Evolutionary conservation across 2,329 filamentous ascomycete species (phyloP).

Genomic region (Cercospora nicotianae): DNA sequence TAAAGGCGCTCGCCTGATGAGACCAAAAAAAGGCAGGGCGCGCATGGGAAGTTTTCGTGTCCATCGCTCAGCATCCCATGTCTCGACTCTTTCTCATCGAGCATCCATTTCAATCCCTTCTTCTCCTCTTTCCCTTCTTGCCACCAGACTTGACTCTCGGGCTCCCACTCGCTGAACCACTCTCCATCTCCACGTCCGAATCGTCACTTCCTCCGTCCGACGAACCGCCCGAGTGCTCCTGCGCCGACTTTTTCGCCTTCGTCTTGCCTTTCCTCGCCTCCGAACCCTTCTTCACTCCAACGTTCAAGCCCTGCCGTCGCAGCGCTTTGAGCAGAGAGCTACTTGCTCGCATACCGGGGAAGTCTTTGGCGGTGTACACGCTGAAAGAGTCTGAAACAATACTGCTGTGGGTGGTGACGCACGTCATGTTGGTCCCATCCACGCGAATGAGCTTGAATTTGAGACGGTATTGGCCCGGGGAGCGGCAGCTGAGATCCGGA

Average conservation of each 20-base stretch:
- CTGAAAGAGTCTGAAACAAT: slow-evolving; percentile 70
- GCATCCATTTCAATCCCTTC: slow-evolving; percentile 12
- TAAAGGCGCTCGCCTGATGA: neutral
- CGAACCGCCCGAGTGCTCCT: slow-evolving; percentile 16
- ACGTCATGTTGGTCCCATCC: slow-evolving; percentile 58
- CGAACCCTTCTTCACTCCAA: slow-evolving; percentile 84
- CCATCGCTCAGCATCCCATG: too few species aligned
- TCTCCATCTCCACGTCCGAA: slow-evolving; percentile 16
- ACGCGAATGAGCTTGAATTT: slow-evolving; percentile 73
- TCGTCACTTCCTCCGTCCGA: slow-evolving; percentile 24
- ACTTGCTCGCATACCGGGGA: slow-evolving; percentile 79
- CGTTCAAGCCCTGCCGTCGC: slow-evolving; percentile 77
- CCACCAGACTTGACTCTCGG: slow-evolving; percentile 23
- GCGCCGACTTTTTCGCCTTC: slow-evolving; percentile 32
- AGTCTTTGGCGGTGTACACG: slow-evolving; percentile 82
- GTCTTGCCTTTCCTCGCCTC: slow-evolving; percentile 51
- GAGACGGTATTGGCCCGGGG: slow-evolving; percentile 72
- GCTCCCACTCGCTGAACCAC: slow-evolving; percentile 20
- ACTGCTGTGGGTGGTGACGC: slow-evolving; percentile 51
- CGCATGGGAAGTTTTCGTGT: too few species aligned
- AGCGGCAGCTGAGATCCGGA: slow-evolving; percentile 76
- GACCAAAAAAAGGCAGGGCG: neutral
- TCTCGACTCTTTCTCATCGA: neutral
- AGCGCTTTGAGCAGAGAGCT: slow-evolving; percentile 71
- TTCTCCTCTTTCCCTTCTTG: slow-evolving; percentile 31